Evolutionary conservation across 371 early-diverging fungal species (phyloP).

Genomic region (Mortierella sp.): DNA sequence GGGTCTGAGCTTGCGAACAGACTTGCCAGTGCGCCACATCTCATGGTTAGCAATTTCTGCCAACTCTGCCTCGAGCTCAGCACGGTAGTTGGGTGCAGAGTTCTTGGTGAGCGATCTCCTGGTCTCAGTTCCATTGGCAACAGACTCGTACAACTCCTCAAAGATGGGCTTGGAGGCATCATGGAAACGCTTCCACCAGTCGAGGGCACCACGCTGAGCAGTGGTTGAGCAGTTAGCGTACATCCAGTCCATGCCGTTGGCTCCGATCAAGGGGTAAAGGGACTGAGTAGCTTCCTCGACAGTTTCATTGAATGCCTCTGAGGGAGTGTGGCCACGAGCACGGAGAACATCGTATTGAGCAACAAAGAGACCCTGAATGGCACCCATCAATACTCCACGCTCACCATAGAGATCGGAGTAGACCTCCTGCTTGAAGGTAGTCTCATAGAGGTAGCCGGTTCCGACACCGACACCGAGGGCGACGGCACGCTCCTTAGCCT

Average conservation of each 20-base stretch:
- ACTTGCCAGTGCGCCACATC: constrained; percentile 91
- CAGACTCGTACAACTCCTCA: constrained; percentile 89
- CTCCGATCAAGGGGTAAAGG: constrained; percentile 96
- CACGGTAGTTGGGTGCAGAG: constrained; percentile 92
- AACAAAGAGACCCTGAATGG: constrained; percentile 96
- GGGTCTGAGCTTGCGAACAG: constrained; percentile 90
- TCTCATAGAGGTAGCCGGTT: constrained; percentile 97
- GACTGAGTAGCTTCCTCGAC: constrained; percentile 99
- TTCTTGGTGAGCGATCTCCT: constrained; percentile 90
- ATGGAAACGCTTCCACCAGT: constrained; percentile 97
- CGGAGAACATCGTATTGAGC: constrained; percentile 98
- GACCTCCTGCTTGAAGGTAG: constrained; percentile 97
- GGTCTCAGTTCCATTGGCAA: constrained; percentile 92
- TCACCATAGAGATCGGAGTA: constrained; percentile 97
- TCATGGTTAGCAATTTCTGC: constrained; percentile 83
- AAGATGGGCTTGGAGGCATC: constrained; percentile 95
- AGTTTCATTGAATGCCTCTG: constrained; percentile 99
- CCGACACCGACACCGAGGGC: constrained; percentile 97
- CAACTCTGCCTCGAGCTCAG: constrained; percentile 91
- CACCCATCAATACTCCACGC: constrained; percentile 98
- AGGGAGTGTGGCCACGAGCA: constrained; percentile 95
- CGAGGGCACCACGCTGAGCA: constrained; percentile 95
- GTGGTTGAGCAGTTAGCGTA: constrained; percentile 97
- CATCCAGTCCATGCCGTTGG: constrained; percentile 98
- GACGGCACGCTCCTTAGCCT: constrained; percentile 93